These are phyloP conservation scores for Calonectria pauciramosa DNA, from an alignment of 2,329 filamentous ascomycete genomes.

Conservation along the genomic window DNA sequence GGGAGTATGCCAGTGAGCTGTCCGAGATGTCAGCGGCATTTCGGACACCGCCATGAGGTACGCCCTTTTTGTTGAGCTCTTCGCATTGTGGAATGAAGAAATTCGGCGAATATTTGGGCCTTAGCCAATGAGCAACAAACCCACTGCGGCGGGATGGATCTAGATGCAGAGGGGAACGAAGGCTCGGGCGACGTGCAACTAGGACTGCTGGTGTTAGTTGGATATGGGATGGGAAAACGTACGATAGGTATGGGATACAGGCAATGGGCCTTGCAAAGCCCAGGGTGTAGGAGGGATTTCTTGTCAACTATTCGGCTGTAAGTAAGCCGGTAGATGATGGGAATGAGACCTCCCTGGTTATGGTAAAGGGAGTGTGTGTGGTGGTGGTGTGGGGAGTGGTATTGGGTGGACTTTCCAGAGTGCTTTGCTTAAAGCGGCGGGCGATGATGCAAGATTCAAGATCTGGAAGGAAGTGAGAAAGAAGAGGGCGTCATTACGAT, in stretches of 20 bases:
- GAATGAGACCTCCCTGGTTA: neutral
- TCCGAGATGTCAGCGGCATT: neutral
- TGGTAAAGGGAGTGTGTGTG: neutral
- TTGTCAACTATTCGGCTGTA: neutral
- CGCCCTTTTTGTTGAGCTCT: slow-evolving; percentile 22
- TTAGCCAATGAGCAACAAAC: slow-evolving; percentile 6
- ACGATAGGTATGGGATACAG: slow-evolving; percentile 24
- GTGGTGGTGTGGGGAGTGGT: neutral
- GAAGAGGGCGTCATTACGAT: neutral
- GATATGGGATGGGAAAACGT: slow-evolving; percentile 32
- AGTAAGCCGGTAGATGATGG: neutral
- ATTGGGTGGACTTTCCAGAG: neutral
- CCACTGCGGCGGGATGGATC: slow-evolving; percentile 9
- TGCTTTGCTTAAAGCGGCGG: slow-evolving; percentile 15
- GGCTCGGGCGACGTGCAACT: slow-evolving; percentile 2
- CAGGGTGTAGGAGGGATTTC: neutral
- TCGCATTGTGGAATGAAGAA: slow-evolving; percentile 22
- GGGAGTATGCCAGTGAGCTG: neutral
- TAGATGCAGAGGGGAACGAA: slow-evolving; percentile 13
- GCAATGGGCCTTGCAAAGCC: neutral
- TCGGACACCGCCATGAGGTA: slow-evolving; percentile 25
- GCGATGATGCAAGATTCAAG: slow-evolving; percentile 12
- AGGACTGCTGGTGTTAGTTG: slow-evolving; percentile 1
- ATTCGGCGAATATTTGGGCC: slow-evolving; percentile 15
- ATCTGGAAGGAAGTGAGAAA: slow-evolving; percentile 15